Evolutionary conservation across 179 eudicot species (phyloP).

Genomic region (Carnegiea gigantea): DNA sequence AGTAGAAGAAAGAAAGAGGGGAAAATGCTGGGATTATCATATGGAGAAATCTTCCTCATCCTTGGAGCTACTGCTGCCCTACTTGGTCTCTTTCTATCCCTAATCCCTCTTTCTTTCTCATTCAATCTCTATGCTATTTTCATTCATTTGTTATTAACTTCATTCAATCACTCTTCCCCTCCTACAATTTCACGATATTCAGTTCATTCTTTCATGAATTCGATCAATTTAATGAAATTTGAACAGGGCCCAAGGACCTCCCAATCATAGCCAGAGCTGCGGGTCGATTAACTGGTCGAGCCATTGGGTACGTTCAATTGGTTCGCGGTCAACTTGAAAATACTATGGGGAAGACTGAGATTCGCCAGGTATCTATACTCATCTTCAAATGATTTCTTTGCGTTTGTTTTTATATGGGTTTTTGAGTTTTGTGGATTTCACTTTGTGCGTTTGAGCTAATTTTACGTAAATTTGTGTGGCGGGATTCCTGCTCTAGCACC

Average conservation of each 20-base stretch:
- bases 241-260: constrained; percentile 84
- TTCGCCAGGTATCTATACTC: constrained; percentile 58
- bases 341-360: constrained; percentile 78
- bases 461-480: no score
- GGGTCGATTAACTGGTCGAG: constrained; percentile 80
- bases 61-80: constrained; percentile 90
- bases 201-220: background rate
- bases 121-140: background rate
- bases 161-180: background rate
- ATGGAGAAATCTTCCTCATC: constrained; percentile 72
- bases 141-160: background rate
- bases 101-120: background rate
- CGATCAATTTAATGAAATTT: background rate
- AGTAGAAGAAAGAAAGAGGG: background rate
- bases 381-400: background rate
- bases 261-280: constrained; percentile 71
- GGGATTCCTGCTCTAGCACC: background rate
- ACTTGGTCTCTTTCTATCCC: constrained; percentile 42
- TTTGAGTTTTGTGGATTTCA: background rate
- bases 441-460: background rate
- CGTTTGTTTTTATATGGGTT: background rate
- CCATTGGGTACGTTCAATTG: constrained; percentile 86
- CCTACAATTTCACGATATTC: background rate
- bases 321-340: constrained; percentile 91
- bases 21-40: constrained; percentile 80